phyloP scores from a whole-genome alignment of 805 yeast genomes.

The Ogataea neopini region DNA sequence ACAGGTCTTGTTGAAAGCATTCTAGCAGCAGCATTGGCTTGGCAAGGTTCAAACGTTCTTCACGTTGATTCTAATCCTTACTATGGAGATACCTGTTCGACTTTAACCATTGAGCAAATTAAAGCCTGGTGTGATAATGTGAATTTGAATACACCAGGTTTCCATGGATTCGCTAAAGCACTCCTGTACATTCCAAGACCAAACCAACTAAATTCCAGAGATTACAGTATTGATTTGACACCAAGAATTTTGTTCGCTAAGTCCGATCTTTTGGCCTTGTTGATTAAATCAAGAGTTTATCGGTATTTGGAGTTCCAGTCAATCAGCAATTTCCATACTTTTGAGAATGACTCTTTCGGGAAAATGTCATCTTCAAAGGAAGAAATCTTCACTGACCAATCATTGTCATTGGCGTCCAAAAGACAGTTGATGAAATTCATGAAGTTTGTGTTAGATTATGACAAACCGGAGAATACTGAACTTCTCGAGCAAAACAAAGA shows the following conservation, averaged over 20 bases:
- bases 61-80: constrained; percentile 84
- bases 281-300: constrained; percentile 83
- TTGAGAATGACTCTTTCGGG: constrained; percentile 86
- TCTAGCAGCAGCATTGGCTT: constrained; percentile 89
- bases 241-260: constrained; percentile 89
- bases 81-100: constrained; percentile 88
- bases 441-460: constrained; percentile 80
- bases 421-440: constrained; percentile 88
- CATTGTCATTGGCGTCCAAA: constrained; percentile 71
- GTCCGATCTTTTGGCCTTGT: constrained; percentile 78
- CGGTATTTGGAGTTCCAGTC: constrained; percentile 92
- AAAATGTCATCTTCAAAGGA: constrained; percentile 85
- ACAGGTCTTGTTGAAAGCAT: constrained; percentile 90
- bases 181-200: constrained; percentile 75
- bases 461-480: constrained; percentile 44
- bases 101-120: constrained; percentile 83
- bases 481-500: constrained; percentile 55
- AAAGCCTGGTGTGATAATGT: constrained; percentile 79
- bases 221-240: constrained; percentile 83
- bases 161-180: constrained; percentile 54
- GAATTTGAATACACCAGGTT: constrained; percentile 43
- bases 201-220: constrained; percentile 57
- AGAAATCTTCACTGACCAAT: constrained; percentile 89
- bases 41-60: constrained; percentile 96
- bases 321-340: constrained; percentile 87